These are phyloP conservation scores for Adansonia grandidieri DNA, from an alignment of 441 rosid genomes.

Conservation along the genomic window DNA sequence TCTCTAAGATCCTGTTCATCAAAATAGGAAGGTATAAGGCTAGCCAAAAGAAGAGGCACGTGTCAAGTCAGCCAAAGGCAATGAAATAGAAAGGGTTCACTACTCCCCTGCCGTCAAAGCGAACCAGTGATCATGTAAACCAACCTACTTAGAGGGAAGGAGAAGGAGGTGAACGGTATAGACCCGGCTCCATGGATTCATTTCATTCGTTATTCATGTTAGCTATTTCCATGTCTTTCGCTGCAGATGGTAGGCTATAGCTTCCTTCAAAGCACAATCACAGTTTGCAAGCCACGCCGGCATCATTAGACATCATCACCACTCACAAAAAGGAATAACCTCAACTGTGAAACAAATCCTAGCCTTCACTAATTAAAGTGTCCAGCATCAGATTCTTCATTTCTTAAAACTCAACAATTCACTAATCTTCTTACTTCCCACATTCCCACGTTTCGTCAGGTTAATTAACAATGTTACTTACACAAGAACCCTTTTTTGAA, in stretches of 20 bases:
- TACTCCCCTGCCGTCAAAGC: too few species aligned
- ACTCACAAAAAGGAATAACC: neutral
- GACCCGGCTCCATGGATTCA: too few species aligned
- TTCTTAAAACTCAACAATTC: neutral
- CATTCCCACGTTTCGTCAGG: constrained; percentile 6
- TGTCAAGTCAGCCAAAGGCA: too few species aligned
- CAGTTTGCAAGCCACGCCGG: neutral
- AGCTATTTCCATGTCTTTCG: too few species aligned
- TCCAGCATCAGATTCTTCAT: constrained; percentile 1
- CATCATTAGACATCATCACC: neutral
- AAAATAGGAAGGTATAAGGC: neutral
- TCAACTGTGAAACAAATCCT: neutral
- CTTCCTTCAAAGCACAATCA: neutral
- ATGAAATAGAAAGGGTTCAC: too few species aligned
- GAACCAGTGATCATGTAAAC: too few species aligned
- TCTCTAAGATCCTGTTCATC: neutral
- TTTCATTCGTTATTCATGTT: too few species aligned
- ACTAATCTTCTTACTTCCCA: neutral
- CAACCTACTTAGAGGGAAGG: too few species aligned
- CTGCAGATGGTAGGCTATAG: neutral
- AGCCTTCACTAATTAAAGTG: neutral
- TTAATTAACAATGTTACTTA: neutral
- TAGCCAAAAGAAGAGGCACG: neutral
- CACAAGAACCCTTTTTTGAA: neutral
- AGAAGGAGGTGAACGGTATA: too few species aligned